A percentile compares a stretch with the other conserved stretches of the same genome.
Evolutionary conservation across 1,284 basidiomycete genomes (phyloP).

Genomic region (Dichomitus squalens): DNA sequence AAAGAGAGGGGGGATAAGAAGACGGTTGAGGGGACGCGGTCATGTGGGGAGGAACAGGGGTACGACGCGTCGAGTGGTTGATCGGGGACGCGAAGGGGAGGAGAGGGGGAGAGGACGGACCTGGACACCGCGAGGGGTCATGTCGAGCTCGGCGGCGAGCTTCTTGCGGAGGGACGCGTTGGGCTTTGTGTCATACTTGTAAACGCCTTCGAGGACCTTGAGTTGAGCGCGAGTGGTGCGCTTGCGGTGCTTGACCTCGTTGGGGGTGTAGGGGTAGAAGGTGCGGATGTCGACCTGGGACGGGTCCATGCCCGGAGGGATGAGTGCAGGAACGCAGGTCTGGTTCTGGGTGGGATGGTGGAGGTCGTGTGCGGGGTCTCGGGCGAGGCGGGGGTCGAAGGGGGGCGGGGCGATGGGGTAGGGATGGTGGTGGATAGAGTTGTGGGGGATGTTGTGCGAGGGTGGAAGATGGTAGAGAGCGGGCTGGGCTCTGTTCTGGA

Average conservation of each 20-base stretch:
- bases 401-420: slow-evolving; percentile 13
- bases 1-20: slow-evolving; percentile 4
- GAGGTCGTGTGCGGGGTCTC: slow-evolving; percentile 12
- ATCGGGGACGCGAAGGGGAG: slow-evolving; percentile 41
- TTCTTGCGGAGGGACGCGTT: slow-evolving; percentile 79
- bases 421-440: slow-evolving; percentile 21
- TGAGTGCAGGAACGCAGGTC: slow-evolving; percentile 48
- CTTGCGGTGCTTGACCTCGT: slow-evolving; percentile 90
- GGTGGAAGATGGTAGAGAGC: slow-evolving; percentile 17
- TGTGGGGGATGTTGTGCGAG: slow-evolving; percentile 15
- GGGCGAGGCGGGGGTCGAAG: slow-evolving; percentile 13
- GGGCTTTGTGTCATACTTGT: slow-evolving; percentile 87
- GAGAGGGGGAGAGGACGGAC: slow-evolving; percentile 48
- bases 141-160: slow-evolving; percentile 81
- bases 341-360: slow-evolving; percentile 21
- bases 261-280: slow-evolving; percentile 83
- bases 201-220: slow-evolving; percentile 84
- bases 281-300: slow-evolving; percentile 63
- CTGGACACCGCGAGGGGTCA: slow-evolving; percentile 93
- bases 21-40: slow-evolving; percentile 7
- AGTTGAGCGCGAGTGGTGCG: slow-evolving; percentile 84
- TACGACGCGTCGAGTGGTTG: slow-evolving; percentile 12
- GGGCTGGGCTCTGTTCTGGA: slow-evolving; percentile 11
- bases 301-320: slow-evolving; percentile 61
- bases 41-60: not conserved